phyloP scores from a whole-genome alignment of 208 protist genomes.

The Tritrichomonas musculus region DNA sequence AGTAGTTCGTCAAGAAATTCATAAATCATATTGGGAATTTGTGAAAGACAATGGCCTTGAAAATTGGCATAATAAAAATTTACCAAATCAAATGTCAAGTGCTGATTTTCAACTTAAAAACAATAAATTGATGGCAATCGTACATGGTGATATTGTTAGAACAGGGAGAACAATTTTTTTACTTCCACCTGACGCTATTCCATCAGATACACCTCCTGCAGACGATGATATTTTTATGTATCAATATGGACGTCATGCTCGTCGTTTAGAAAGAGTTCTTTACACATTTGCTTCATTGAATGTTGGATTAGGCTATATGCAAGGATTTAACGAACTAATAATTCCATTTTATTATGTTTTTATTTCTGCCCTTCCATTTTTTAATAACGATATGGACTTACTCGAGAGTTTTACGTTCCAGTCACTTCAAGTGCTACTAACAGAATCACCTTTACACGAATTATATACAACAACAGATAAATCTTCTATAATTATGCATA shows the following conservation, averaged over 20 bases:
- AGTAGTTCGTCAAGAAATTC: background rate
- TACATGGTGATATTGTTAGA: slow-evolving; percentile 11
- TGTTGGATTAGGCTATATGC: slow-evolving; percentile 19
- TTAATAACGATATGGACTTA: background rate
- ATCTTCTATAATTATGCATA: background rate
- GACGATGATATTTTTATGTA: background rate
- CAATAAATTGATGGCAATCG: background rate
- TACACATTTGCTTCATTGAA: background rate
- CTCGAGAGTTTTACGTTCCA: background rate
- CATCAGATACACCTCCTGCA: background rate
- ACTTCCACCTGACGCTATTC: background rate
- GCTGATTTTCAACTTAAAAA: background rate
- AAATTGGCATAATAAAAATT: background rate
- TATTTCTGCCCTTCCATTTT: background rate
- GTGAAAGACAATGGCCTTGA: background rate
- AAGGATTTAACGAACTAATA: slow-evolving; percentile 19
- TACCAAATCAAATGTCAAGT: background rate
- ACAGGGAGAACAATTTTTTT: background rate
- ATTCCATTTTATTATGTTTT: slow-evolving; percentile 18
- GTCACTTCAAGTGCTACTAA: background rate
- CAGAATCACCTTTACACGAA: background rate
- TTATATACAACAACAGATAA: background rate
- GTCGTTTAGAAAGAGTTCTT: background rate
- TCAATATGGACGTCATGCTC: background rate
- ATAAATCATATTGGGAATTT: background rate